Percentiles rank a stretch among this genome's conserved stretches.
Evolutionary conservation across 164 flowering plant genomes (phyloP).

Genomic region (Umbilicus rupestris): DNA sequence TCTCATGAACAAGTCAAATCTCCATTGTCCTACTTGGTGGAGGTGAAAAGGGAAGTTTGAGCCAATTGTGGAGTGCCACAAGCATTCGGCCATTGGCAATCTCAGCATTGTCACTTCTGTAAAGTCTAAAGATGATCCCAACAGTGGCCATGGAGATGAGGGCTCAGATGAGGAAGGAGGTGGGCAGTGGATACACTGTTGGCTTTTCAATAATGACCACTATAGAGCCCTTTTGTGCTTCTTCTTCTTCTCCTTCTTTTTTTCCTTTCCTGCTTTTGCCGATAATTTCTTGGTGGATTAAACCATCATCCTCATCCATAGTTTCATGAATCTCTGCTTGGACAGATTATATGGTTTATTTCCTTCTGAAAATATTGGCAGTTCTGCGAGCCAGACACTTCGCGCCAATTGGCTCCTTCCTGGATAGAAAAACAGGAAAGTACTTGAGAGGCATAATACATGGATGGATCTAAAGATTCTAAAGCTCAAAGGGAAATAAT

Average conservation of each 20-base stretch:
- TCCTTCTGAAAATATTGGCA: neutral
- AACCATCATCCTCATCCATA: neutral
- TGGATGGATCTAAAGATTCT: neutral
- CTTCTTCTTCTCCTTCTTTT: neutral
- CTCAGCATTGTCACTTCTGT: constrained; percentile 2
- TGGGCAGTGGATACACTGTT: constrained; percentile 5
- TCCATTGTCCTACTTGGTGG: constrained; percentile 4
- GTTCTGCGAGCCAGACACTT: neutral
- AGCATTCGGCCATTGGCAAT: neutral
- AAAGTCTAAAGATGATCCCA: constrained; percentile 6
- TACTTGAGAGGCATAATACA: neutral
- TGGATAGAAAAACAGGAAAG: neutral
- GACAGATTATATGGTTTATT: neutral
- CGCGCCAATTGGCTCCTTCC: constrained; percentile 2
- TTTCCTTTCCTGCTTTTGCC: neutral
- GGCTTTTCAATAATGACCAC: constrained; percentile 8
- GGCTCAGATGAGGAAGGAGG: neutral
- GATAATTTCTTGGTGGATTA: neutral
- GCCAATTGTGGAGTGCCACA: neutral
- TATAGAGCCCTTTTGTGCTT: neutral
- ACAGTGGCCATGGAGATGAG: neutral
- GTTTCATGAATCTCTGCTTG: neutral
- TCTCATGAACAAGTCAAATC: neutral
- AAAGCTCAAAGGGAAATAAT: neutral
- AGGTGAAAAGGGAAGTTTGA: neutral